Evolutionary conservation across 805 yeast genomes (phyloP), one percentile per base, ranked within the genome.

Genomic region (Zygosaccharomyces bisporus): DNA sequence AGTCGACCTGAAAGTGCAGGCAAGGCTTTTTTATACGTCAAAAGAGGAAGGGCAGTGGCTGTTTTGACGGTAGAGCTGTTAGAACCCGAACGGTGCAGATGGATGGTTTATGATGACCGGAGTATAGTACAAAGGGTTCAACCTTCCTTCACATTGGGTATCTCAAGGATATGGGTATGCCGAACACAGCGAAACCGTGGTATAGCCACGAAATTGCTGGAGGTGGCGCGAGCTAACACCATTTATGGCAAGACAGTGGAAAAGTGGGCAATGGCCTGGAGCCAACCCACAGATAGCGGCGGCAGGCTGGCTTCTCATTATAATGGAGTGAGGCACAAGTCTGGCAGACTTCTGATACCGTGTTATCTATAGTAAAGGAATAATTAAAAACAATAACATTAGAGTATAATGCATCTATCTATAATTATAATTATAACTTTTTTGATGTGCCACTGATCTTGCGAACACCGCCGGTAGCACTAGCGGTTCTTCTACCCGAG

Each of bases 261-360:
- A 2, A 73, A 62, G 44, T 51, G 49, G 12, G 72, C 77, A 46
- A 58, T 83, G 14, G 85, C 80, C 1, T 83, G 86, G 77, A 80
- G 86, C 34, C 91, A 83, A 58, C 89, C 90, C 0, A 79, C 85
- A 46, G 75, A 71, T 39, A 71, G 74, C 45, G 91, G 91, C 0
- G 79, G 80, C 1, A 70, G 72, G 45, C 67, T 83, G 24, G 87
- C 89, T 0, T 60, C 59, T 25, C 63, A 57, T 23, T 82, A 77
- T 55, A 80, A 79, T 55, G 80, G 83, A 0, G 76, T 74, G 1
- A 60, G 45, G 20, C 87, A 82, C 56, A 56, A 53, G 24, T 61
- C 66, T 7, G 67, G 67, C 4, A 58, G 60, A 50, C 34, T 58
- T 6, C 45, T 63, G 20, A 43, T 63, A 29, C 68, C 67, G 1